Evolutionary conservation across 352 stramenopile species (phyloP).

Genomic region (Stramenopiles sp.): DNA sequence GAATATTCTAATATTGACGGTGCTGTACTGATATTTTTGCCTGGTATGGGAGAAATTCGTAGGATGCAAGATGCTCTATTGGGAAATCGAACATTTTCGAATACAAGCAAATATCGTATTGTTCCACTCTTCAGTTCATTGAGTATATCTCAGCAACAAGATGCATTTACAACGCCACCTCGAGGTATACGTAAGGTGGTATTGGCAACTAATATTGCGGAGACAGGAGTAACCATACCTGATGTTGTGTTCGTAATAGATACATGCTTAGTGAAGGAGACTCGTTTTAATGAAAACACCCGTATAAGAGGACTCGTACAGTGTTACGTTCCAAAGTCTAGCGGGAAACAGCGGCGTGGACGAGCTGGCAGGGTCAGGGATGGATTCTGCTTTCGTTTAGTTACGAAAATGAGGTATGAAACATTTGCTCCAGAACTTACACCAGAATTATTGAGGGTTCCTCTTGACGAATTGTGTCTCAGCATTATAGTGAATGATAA

Average conservation of each 20-base stretch:
- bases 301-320: neutral
- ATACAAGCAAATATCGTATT: slow-evolving; percentile 12
- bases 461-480: neutral
- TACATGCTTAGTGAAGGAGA: slow-evolving; percentile 22
- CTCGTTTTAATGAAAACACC: slow-evolving; percentile 21
- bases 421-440: neutral
- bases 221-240: slow-evolving; percentile 24
- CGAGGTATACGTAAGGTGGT: slow-evolving; percentile 18
- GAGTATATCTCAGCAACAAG: slow-evolving; percentile 20
- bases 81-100: slow-evolving; percentile 3
- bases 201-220: slow-evolving; percentile 26
- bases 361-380: slow-evolving; percentile 70
- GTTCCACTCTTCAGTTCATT: slow-evolving; percentile 23
- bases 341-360: slow-evolving; percentile 53
- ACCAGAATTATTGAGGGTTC: neutral
- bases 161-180: slow-evolving; percentile 16
- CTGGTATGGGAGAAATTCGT: slow-evolving; percentile 25
- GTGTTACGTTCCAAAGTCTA: neutral
- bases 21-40: slow-evolving; percentile 23
- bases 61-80: slow-evolving; percentile 15
- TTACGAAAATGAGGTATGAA: neutral
- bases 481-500: neutral
- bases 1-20: neutral
- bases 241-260: slow-evolving; percentile 29
- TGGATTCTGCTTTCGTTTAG: slow-evolving; percentile 61